phyloP scores from a whole-genome alignment of 768 basidiomycete genomes.

The Agrocybe pediades region DNA sequence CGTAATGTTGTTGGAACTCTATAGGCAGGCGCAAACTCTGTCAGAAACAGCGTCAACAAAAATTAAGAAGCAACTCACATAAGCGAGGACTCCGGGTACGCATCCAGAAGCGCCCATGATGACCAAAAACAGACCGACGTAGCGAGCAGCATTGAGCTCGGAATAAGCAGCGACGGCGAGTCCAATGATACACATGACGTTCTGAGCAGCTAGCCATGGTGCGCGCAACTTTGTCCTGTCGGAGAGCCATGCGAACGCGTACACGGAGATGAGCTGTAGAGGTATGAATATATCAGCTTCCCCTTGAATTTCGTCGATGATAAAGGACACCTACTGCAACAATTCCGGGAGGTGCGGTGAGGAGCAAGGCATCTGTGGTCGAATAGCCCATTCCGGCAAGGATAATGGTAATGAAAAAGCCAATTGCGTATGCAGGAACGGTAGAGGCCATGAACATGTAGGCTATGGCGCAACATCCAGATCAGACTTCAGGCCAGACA shows the following conservation, averaged over 20 bases:
- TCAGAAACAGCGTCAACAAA: not conserved
- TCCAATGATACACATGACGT: constrained; percentile 32
- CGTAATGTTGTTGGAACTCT: constrained; percentile 39
- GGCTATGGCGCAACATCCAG: constrained; percentile 13
- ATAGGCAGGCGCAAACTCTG: not conserved
- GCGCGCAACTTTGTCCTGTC: constrained; percentile 37
- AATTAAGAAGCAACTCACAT: constrained; percentile 26
- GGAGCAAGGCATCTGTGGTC: constrained; percentile 27
- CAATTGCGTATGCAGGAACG: constrained; percentile 39
- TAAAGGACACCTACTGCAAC: constrained; percentile 26
- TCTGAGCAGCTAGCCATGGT: constrained; percentile 32
- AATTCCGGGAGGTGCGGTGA: constrained; percentile 36
- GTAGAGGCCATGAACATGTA: constrained; percentile 40
- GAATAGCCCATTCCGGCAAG: constrained; percentile 36
- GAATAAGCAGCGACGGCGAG: constrained; percentile 33
- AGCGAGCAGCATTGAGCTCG: constrained; percentile 26
- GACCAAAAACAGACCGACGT: constrained; percentile 37
- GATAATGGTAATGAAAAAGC: constrained; percentile 37
- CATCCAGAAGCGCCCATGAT: constrained; percentile 35
- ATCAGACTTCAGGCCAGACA: not conserved
- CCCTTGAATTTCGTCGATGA: not conserved
- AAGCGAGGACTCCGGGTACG: constrained; percentile 39
- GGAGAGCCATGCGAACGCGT: constrained; percentile 37
- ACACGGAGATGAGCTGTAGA: constrained; percentile 33
- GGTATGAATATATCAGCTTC: not conserved